phyloP scores from a whole-genome alignment of 257 asterid genomes.

The Scutellaria minor region DNA sequence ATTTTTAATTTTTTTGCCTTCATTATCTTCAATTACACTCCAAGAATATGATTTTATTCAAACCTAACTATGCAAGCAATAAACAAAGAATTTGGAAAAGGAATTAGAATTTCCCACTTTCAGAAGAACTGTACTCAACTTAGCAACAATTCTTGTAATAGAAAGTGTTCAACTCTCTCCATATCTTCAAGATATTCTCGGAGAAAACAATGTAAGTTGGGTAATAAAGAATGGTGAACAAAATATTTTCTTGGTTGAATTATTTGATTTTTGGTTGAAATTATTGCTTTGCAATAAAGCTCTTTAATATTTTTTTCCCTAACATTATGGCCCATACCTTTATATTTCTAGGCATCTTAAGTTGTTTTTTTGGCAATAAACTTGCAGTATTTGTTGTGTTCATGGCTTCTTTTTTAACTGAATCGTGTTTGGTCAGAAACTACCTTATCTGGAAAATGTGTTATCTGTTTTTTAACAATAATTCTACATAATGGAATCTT shows the following conservation, averaged over 20 bases:
- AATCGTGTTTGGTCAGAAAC: too few relatives aligned
- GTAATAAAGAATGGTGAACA: not conserved
- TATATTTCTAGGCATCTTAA: not conserved
- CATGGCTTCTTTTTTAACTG: too few relatives aligned
- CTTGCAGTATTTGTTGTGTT: not conserved
- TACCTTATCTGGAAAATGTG: too few relatives aligned
- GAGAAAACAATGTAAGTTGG: not conserved
- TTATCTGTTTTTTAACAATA: too few relatives aligned
- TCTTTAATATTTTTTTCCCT: not conserved
- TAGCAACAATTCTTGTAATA: conserved; percentile 30
- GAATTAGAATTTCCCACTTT: conserved; percentile 25
- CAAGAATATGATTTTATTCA: conserved; percentile 35
- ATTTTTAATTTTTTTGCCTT: not conserved
- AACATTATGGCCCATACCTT: conserved; percentile 4
- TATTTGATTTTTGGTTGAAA: conserved; percentile 19
- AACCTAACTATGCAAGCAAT: not conserved
- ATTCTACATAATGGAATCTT: too few relatives aligned
- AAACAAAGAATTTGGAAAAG: conserved; percentile 1
- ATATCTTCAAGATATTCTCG: not conserved
- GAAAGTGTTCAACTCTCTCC: not conserved
- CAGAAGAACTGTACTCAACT: conserved; percentile 11
- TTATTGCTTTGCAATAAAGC: conserved; percentile 33
- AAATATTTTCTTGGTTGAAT: not conserved
- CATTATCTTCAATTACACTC: conserved; percentile 45
- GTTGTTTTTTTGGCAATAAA: conserved; percentile 1